Evolutionary conservation across 2,329 filamentous ascomycete species (phyloP).

Genomic region (Aotearoamyces nothofagi): DNA sequence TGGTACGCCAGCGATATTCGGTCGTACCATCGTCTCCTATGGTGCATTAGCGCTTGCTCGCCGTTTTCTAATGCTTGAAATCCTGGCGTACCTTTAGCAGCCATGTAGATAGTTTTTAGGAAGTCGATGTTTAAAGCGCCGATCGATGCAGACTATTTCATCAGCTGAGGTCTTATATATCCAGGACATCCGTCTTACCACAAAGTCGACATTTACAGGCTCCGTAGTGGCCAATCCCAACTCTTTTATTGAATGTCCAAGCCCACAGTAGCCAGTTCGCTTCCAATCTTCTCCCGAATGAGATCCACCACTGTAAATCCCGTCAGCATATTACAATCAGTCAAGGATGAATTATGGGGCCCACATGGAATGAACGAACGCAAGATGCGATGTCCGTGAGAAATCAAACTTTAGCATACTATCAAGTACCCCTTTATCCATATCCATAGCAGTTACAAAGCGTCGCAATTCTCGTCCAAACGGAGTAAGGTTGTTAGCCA

Average conservation of each 20-base stretch:
- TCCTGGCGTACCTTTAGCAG: constrained; percentile 32
- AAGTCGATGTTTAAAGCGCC: constrained; percentile 60
- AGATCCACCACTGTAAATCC: constrained; percentile 33
- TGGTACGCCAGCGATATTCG: constrained; percentile 25
- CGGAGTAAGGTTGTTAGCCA: constrained; percentile 20
- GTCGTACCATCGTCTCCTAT: constrained; percentile 29
- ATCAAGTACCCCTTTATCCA: constrained; percentile 47
- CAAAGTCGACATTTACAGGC: constrained; percentile 54
- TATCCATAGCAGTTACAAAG: constrained; percentile 52
- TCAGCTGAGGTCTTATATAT: constrained; percentile 6
- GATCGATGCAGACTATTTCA: constrained; percentile 56
- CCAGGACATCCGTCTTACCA: constrained; percentile 30
- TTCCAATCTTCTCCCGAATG: constrained; percentile 32
- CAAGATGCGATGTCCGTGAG: constrained; percentile 50
- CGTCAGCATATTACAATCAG: constrained; percentile 2
- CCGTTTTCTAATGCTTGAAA: not conserved
- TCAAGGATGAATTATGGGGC: constrained; percentile 19
- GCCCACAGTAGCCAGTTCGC: constrained; percentile 57
- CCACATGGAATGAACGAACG: constrained; percentile 77
- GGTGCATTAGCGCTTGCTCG: constrained; percentile 4
- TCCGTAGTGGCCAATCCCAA: constrained; percentile 43
- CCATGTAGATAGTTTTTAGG: constrained; percentile 41
- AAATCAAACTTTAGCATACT: constrained; percentile 76
- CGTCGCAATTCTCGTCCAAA: constrained; percentile 59
- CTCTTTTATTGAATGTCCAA: constrained; percentile 48